phyloP scores from a whole-genome alignment of 2,329 filamentous ascomycete species.

The Epichloe elymi region DNA sequence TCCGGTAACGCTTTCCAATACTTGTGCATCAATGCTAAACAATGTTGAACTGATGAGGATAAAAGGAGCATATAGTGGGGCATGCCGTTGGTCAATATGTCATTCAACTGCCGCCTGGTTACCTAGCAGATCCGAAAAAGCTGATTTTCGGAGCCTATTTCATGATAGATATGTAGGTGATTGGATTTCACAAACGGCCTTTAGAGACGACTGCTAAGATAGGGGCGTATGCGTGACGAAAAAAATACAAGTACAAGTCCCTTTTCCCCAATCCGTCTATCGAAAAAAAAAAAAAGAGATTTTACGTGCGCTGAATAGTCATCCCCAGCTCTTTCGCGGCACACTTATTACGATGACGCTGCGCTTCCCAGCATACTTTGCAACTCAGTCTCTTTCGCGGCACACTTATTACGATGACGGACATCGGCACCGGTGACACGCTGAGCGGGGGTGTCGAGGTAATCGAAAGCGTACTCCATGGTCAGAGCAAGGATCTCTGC shows the following conservation, averaged over 20 bases:
- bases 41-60: too few species aligned
- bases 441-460: constrained; percentile 85
- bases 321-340: constrained; percentile 10
- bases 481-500: constrained; percentile 87
- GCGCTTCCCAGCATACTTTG: constrained; percentile 4
- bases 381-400: constrained; percentile 1
- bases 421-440: constrained; percentile 95
- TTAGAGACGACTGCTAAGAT: constrained; percentile 17
- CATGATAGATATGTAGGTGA: not conserved
- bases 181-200: constrained; percentile 6
- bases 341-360: constrained; percentile 4
- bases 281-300: constrained; percentile 14
- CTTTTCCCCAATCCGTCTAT: constrained; percentile 23
- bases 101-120: too few species aligned
- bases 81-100: too few species aligned
- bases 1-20: too few species aligned
- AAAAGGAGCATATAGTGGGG: too few species aligned
- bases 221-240: constrained; percentile 24
- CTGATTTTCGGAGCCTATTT: not conserved
- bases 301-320: constrained; percentile 4
- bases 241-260: constrained; percentile 29
- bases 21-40: too few species aligned
- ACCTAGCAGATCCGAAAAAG: too few species aligned
- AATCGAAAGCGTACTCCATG: constrained; percentile 98
- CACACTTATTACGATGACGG: too few species aligned